phyloP scores from a whole-genome alignment of 2,329 filamentous ascomycete genomes.

The Fusarium sp. region DNA sequence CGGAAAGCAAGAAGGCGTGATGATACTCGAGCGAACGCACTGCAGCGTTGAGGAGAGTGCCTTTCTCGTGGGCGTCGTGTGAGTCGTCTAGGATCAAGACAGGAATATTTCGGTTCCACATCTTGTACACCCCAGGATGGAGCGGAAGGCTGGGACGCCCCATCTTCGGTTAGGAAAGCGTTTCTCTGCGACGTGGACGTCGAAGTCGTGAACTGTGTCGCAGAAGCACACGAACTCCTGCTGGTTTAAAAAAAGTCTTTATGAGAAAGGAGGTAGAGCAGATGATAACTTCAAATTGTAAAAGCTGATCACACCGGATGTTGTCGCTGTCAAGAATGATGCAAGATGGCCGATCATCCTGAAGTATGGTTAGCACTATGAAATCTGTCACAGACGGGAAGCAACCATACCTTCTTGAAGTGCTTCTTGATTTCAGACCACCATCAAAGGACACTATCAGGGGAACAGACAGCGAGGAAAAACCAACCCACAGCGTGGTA shows the following conservation, averaged over 20 bases:
- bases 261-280: not conserved
- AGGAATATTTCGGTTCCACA: not conserved
- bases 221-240: not conserved
- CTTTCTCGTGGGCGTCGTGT: not conserved
- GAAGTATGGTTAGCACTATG: not conserved
- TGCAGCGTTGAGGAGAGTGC: not conserved
- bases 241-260: not conserved
- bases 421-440: not conserved
- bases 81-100: not conserved
- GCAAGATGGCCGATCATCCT: not conserved
- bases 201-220: not conserved
- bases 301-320: not conserved
- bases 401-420: not conserved
- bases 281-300: not conserved
- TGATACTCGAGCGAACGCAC: not conserved
- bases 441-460: not conserved
- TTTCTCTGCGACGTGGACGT: not conserved
- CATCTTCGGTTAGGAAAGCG: not conserved
- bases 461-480: not conserved
- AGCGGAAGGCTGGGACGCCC: not conserved
- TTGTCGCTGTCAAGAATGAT: not conserved
- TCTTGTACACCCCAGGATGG: not conserved
- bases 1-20: not conserved
- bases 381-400: not conserved
- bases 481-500: not conserved